Conservation (phyloP, 345 rosid genomes). For the Zanthoxylum bungeanum region DNA sequence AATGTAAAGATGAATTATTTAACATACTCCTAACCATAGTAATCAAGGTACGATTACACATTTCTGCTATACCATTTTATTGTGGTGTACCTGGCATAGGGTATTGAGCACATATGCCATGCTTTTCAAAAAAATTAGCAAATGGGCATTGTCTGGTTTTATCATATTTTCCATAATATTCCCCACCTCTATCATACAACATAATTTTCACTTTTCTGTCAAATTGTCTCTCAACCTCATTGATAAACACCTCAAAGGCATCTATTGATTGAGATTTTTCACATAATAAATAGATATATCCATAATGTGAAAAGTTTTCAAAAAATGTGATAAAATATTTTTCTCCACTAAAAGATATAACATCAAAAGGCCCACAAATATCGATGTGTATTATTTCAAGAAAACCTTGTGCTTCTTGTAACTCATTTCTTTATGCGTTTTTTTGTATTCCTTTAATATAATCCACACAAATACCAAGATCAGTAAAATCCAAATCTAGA, state of each 20-base stretch:
- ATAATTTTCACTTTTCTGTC: constrained; percentile 18
- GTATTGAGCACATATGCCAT: too few relatives aligned
- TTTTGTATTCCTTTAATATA: background rate
- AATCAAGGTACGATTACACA: background rate
- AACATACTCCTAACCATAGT: background rate
- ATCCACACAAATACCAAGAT: too few relatives aligned
- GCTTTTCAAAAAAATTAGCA: too few relatives aligned
- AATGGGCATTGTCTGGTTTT: too few relatives aligned
- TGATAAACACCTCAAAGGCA: constrained; percentile 3
- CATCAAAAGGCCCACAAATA: background rate
- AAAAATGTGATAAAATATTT: constrained; percentile 8
- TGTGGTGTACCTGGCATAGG: background rate
- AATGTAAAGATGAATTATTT: background rate
- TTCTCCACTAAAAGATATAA: background rate
- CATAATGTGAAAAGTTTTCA: constrained; percentile 17
- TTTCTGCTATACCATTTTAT: background rate
- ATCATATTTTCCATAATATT: too few relatives aligned
- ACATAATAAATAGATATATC: constrained; percentile 10
- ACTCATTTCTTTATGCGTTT: background rate
- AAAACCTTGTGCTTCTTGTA: background rate
- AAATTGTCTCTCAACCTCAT: background rate
- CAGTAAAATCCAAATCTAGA: too few relatives aligned
- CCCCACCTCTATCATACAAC: background rate
- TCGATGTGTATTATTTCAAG: constrained; percentile 1
- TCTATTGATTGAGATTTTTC: constrained; percentile 13